Conservation (phyloP, 345 rosid genomes). For the Linum trigynum region DNA sequence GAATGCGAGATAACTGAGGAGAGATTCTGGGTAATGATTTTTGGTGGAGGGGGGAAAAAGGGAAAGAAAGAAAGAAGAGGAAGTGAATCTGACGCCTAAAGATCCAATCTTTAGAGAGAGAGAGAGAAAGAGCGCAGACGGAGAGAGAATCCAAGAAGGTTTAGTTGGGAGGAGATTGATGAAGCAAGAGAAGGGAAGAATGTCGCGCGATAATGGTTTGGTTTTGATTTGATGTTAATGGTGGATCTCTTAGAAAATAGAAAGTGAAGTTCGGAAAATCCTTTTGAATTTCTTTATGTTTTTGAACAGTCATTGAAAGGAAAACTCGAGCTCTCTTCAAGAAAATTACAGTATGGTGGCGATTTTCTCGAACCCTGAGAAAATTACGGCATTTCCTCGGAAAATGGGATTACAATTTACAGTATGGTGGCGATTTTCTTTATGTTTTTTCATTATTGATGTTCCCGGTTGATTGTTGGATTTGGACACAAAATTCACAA, state of each 20-base stretch:
- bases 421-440: too few relatives aligned
- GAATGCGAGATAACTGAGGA: neutral
- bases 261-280: neutral
- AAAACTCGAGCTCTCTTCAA: neutral
- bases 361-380: neutral
- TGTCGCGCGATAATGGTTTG: neutral
- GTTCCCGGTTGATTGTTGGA: too few relatives aligned
- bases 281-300: too few relatives aligned
- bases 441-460: too few relatives aligned
- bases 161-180: neutral
- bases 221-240: neutral
- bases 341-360: neutral
- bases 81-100: neutral
- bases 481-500: too few relatives aligned
- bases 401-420: neutral
- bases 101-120: neutral
- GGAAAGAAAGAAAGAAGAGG: neutral
- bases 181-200: neutral
- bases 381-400: slow-evolving; percentile 1
- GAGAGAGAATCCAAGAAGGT: neutral
- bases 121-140: neutral
- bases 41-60: neutral
- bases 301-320: too few relatives aligned
- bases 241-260: neutral
- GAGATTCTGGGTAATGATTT: neutral